Base-by-base conservation (phyloP, 768 basidiomycete genomes). In the Suillus ampliporus region DNA sequence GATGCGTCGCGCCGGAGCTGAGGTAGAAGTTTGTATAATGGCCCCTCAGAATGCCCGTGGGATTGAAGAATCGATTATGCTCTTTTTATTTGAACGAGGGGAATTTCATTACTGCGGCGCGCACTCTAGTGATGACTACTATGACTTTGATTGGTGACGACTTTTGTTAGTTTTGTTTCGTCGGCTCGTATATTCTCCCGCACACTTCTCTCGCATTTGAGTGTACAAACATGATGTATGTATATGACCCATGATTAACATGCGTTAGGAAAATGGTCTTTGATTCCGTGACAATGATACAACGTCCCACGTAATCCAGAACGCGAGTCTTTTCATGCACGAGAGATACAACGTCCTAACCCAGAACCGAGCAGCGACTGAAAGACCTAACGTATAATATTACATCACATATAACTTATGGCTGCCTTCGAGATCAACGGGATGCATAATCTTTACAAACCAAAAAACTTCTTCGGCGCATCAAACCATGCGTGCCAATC, bases 381-480 rank as follows among this genome's bases (percentile, higher is more conserved):
- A 51, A n/a, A 51, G 19, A 50, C 28, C 28, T 26, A 28, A 26
- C 19, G 10, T 17, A 26, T 19, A 31, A 19, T 31, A 17, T 51
- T 51, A 31, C 48, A 50, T 50, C 48, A 31, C 17, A 28, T 50
- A 50, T 51, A 34, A 31, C 50, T 51, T 51, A 51, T 28, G 50
- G 50, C 50, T 31, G 50, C 31, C 50, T 51, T 37, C 37, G 15
- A 38, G 53, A 54, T 54, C 35, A 37, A 54, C 53, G 53, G 37
- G 9, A 38, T 54, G 6, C 31, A 31, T 6, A 26, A 38, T 37
- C 50, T 34, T 53, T 66, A 76, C 52, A 74, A 54, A 10, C 74
- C 70, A 62, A 75, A 54, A 26, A 54, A 11, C 60, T 66, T 77
- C 48, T 26, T 67, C 31, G 71, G 61, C 0, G 65, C 48, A 21